Evolutionary conservation across 108 stramenopile species (phyloP).

Genomic region (Cyclotella baltica): DNA sequence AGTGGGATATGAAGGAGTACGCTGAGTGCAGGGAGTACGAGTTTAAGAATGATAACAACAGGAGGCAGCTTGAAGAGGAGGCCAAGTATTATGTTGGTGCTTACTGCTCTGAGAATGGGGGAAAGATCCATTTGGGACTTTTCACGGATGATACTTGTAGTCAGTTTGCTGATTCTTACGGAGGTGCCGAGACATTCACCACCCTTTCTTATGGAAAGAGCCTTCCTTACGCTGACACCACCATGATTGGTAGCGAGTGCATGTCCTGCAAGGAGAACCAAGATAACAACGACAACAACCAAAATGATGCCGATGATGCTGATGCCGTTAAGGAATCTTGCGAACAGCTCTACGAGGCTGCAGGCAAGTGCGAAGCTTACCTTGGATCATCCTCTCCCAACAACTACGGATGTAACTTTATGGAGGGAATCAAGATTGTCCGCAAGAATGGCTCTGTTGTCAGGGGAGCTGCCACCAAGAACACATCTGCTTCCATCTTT

Average conservation of each 20-base stretch:
- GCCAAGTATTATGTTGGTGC: conserved; percentile 74
- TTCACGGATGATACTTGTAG: conserved; percentile 85
- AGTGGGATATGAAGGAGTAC: conserved; percentile 51
- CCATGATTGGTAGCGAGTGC: conserved; percentile 75
- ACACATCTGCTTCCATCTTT: conserved; percentile 77
- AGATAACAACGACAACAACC: conserved; percentile 48
- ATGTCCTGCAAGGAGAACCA: conserved; percentile 65
- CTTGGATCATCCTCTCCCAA: conserved; percentile 57
- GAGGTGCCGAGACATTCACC: conserved; percentile 54
- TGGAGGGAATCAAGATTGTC: conserved; percentile 81
- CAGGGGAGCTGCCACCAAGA: conserved; percentile 46
- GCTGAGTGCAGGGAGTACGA: conserved; percentile 53
- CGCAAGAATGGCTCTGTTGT: conserved; percentile 73
- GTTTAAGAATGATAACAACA: conserved; percentile 45
- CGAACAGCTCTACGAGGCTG: conserved; percentile 61
- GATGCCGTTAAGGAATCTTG: conserved; percentile 72
- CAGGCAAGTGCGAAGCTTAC: conserved; percentile 83
- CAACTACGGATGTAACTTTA: conserved; percentile 83
- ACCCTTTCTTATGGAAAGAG: conserved; percentile 46
- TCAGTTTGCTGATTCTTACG: conserved; percentile 59
- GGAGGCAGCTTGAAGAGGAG: conserved; percentile 50
- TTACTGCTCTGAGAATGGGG: conserved; percentile 85
- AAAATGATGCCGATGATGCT: conserved; percentile 57
- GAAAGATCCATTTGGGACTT: conserved; percentile 73
- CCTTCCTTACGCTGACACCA: conserved; percentile 66